Evolutionary conservation across 805 yeast genomes (phyloP).

Genomic region (Candida lessepsii): DNA sequence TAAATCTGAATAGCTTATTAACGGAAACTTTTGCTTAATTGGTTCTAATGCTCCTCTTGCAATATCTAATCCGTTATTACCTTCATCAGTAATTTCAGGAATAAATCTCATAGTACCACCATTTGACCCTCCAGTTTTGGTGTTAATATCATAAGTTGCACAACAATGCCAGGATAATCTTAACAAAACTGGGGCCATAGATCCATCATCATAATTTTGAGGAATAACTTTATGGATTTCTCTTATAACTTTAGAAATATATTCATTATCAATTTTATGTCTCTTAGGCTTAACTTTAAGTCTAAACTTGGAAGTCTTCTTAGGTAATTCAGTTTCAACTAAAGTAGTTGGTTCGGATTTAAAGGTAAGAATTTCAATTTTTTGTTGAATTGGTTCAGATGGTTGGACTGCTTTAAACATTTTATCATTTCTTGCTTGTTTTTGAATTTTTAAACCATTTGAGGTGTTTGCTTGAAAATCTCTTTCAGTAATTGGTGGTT

Average conservation of each 20-base stretch:
- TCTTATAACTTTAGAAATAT: slow-evolving; percentile 23
- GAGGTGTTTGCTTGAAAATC: too few species aligned
- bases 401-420: slow-evolving; percentile 14
- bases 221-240: slow-evolving; percentile 35
- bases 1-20: slow-evolving; percentile 63
- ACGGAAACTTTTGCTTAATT: slow-evolving; percentile 54
- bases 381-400: slow-evolving; percentile 11
- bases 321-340: slow-evolving; percentile 4
- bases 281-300: slow-evolving; percentile 5
- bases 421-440: too few species aligned
- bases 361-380: slow-evolving; percentile 7
- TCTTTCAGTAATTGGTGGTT: too few species aligned
- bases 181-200: slow-evolving; percentile 75
- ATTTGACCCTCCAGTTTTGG: slow-evolving; percentile 59
- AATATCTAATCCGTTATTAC: slow-evolving; percentile 48
- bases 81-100: slow-evolving; percentile 55
- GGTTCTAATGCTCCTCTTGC: slow-evolving; percentile 60
- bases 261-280: background rate
- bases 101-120: slow-evolving; percentile 50
- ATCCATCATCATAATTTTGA: slow-evolving; percentile 58
- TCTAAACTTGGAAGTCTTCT: slow-evolving; percentile 1
- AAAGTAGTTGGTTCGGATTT: slow-evolving; percentile 7
- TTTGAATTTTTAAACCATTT: too few species aligned
- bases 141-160: slow-evolving; percentile 71
- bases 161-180: slow-evolving; percentile 86